These are phyloP conservation scores for Picochlorum costavermella DNA, from an alignment of 139 green algal species.

Conservation along the genomic window DNA sequence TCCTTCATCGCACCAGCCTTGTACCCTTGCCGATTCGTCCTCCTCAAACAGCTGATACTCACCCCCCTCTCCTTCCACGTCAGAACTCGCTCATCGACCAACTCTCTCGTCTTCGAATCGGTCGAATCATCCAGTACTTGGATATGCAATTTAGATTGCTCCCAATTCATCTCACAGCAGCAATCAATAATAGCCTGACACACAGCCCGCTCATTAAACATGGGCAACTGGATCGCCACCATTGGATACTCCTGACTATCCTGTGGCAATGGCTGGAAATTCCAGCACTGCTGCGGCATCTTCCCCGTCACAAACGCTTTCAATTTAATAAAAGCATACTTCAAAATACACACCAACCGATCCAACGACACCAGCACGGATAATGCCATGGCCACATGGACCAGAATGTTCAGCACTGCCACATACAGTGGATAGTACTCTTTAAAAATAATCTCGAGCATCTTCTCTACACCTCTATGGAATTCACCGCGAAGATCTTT, in stretches of 20 bases:
- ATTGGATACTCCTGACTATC: constrained; percentile 13
- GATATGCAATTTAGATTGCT: constrained; percentile 48
- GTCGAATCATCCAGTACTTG: constrained; percentile 84
- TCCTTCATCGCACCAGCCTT: constrained; percentile 81
- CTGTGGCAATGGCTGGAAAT: constrained; percentile 26
- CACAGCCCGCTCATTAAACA: constrained; percentile 85
- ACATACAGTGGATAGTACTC: constrained; percentile 34
- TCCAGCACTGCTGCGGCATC: constrained; percentile 33
- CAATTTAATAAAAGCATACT: constrained; percentile 19
- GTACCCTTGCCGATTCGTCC: constrained; percentile 70
- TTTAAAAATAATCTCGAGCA: neutral
- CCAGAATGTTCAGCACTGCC: constrained; percentile 22
- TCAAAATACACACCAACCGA: constrained; percentile 37
- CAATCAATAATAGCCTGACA: constrained; percentile 76
- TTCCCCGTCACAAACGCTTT: constrained; percentile 23
- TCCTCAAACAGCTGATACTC: constrained; percentile 46
- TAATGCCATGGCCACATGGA: constrained; percentile 31
- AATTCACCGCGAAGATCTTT: too few relatives aligned
- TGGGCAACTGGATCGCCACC: constrained; percentile 89
- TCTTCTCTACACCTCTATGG: too few relatives aligned
- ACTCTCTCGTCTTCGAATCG: constrained; percentile 47
- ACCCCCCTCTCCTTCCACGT: constrained; percentile 62
- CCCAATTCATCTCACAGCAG: constrained; percentile 69
- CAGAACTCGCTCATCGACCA: constrained; percentile 61
- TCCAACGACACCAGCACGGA: constrained; percentile 38